Percentiles rank a stretch among this genome's conserved stretches.
phyloP scores from a whole-genome alignment of 768 basidiomycete genomes.

The Leccinum ochraceum region DNA sequence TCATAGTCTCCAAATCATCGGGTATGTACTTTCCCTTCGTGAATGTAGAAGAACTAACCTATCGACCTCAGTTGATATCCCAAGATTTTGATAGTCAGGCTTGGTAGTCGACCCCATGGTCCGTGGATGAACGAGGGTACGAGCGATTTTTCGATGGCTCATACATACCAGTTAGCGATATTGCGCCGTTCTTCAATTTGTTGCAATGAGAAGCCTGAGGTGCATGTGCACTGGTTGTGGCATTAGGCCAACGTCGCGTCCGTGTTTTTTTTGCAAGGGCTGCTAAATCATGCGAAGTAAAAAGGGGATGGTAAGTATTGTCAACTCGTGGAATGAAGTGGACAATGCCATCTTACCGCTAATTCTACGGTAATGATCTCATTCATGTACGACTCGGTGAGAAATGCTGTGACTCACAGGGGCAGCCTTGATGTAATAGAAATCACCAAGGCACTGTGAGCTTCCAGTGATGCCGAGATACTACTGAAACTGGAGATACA shows the following conservation, averaged over 20 bases:
- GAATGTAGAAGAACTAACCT: background rate
- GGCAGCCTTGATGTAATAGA: background rate
- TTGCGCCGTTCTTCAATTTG: constrained; percentile 5
- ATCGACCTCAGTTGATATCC: background rate
- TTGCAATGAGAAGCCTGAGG: background rate
- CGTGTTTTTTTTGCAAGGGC: constrained; percentile 50
- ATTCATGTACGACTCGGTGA: background rate
- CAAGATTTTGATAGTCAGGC: background rate
- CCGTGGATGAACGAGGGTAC: background rate
- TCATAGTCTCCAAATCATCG: background rate
- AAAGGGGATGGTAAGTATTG: background rate
- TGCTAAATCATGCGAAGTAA: constrained; percentile 13
- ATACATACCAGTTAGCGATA: constrained; percentile 18
- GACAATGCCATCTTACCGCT: background rate
- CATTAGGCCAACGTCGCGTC: constrained; percentile 35
- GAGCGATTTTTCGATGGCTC: background rate
- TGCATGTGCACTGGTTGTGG: too few relatives aligned
- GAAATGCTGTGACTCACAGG: background rate
- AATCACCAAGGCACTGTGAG: constrained; percentile 2
- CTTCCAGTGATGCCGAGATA: constrained; percentile 11
- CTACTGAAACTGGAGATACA: background rate
- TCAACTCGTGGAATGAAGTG: constrained; percentile 6
- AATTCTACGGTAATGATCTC: background rate
- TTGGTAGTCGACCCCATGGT: background rate
- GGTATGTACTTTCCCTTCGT: background rate